phyloP scores from a whole-genome alignment of 2,329 filamentous ascomycete species.

The Eutypella sp. region DNA sequence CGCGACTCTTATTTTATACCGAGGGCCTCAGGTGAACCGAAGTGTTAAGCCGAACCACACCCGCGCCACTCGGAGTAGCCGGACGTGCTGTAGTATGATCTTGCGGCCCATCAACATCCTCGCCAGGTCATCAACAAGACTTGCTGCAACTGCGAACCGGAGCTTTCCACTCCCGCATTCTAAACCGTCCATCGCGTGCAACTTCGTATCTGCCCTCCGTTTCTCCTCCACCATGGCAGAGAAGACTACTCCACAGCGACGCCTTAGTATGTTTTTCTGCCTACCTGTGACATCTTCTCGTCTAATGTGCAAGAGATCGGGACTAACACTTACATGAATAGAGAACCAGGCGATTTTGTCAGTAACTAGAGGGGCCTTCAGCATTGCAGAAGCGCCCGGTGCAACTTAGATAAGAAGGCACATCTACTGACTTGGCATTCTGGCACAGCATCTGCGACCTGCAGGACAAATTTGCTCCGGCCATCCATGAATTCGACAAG shows the following conservation, averaged over 20 bases:
- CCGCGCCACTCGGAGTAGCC: too few relatives aligned
- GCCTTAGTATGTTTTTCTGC: conserved; percentile 17
- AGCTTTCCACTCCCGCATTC: neutral
- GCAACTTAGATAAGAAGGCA: neutral
- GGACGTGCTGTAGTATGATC: neutral
- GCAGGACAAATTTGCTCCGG: conserved; percentile 84
- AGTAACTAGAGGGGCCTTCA: conserved; percentile 26
- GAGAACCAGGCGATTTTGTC: conserved; percentile 48
- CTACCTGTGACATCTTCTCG: neutral
- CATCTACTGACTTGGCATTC: conserved; percentile 9
- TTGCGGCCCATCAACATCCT: neutral
- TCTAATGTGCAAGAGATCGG: neutral
- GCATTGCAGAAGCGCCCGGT: too few relatives aligned
- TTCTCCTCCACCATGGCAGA: conserved; percentile 12
- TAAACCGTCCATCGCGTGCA: neutral
- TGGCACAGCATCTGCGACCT: conserved; percentile 77
- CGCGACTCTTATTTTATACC: too few relatives aligned
- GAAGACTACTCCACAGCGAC: conserved; percentile 15
- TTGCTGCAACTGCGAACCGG: neutral
- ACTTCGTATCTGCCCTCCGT: conserved; percentile 6
- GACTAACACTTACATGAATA: conserved; percentile 19
- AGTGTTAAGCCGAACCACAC: too few relatives aligned
- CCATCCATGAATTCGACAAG: conserved; percentile 80
- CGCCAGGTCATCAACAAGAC: neutral
- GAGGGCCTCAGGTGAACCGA: too few relatives aligned